Evolutionary conservation across 2,329 filamentous ascomycete species (phyloP).

Genomic region (Aplosporella prunicola): DNA sequence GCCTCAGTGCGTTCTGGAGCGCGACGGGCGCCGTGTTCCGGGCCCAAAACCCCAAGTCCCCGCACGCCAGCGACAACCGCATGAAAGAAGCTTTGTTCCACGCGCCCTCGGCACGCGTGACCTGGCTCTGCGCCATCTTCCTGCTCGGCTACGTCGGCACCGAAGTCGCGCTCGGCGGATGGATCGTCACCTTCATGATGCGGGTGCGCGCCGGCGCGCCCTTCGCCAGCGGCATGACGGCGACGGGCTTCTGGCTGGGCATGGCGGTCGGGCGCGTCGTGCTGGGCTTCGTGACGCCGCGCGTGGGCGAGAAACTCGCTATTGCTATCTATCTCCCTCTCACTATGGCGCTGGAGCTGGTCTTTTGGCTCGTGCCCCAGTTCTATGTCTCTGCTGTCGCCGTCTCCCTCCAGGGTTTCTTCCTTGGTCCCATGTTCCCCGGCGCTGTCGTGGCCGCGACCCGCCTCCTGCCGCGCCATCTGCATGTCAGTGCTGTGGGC

Average conservation of each 20-base stretch:
- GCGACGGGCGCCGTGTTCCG: slow-evolving; percentile 52
- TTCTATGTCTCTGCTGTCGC: slow-evolving; percentile 66
- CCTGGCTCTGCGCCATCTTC: slow-evolving; percentile 67
- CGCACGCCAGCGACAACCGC: slow-evolving; percentile 37
- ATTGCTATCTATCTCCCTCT: slow-evolving; percentile 53
- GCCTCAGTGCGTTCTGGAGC: slow-evolving; percentile 51
- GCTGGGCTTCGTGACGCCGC: slow-evolving; percentile 66
- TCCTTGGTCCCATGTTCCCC: slow-evolving; percentile 70
- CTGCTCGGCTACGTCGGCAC: slow-evolving; percentile 69
- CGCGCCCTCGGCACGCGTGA: slow-evolving; percentile 43
- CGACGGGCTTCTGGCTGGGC: slow-evolving; percentile 77
- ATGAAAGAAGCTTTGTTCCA: slow-evolving; percentile 43
- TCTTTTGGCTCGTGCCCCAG: slow-evolving; percentile 74
- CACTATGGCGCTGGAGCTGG: slow-evolving; percentile 54
- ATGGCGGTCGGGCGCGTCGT: slow-evolving; percentile 64
- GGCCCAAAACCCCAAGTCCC: slow-evolving; percentile 37
- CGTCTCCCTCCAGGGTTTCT: slow-evolving; percentile 65
- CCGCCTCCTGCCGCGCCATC: slow-evolving; percentile 60
- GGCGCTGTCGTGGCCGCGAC: slow-evolving; percentile 64
- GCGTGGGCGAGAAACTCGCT: slow-evolving; percentile 58
- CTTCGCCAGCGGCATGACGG: slow-evolving; percentile 65
- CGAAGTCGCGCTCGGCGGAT: slow-evolving; percentile 68
- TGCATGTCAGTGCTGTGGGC: slow-evolving; percentile 73
- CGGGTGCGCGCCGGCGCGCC: slow-evolving; percentile 56
- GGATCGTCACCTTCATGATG: slow-evolving; percentile 86